Conservation (phyloP, 1,139 yeast species). For the Kodamaea derodonti region DNA sequence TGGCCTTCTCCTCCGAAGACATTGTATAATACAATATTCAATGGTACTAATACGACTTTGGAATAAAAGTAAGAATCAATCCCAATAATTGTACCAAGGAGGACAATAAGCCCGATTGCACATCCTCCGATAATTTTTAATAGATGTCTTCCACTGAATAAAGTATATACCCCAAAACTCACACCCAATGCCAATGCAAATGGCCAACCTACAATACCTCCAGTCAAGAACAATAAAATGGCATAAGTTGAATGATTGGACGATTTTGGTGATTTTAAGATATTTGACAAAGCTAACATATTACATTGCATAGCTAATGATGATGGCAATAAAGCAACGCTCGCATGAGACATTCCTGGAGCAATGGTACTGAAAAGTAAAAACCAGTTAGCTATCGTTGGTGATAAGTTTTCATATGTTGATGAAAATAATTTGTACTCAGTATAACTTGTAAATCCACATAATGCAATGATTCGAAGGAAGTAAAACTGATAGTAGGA, state of each 20-base stretch:
- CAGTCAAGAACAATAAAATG: constrained; percentile 52
- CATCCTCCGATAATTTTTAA: constrained; percentile 16
- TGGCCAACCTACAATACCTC: constrained; percentile 91
- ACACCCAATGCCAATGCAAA: constrained; percentile 65
- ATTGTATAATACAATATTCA: constrained; percentile 79
- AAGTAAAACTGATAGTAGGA: constrained; percentile 43
- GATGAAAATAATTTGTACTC: constrained; percentile 52
- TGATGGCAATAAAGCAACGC: constrained; percentile 84
- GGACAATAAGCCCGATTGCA: constrained; percentile 17
- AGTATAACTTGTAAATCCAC: constrained; percentile 47
- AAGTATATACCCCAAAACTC: constrained; percentile 49
- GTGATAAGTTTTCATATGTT: constrained; percentile 31
- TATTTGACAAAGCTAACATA: constrained; percentile 49
- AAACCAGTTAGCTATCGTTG: constrained; percentile 55
- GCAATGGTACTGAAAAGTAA: constrained; percentile 41
- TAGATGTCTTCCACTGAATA: constrained; percentile 9
- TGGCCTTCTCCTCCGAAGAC: constrained; percentile 68
- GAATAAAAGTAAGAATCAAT: constrained; percentile 68
- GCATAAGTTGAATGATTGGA: constrained; percentile 23
- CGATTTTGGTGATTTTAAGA: constrained; percentile 17
- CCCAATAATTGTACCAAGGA: constrained; percentile 31
- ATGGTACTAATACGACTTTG: constrained; percentile 65
- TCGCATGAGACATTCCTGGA: constrained; percentile 81
- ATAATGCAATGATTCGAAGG: constrained; percentile 50
- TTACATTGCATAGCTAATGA: constrained; percentile 72